Conservation (phyloP, 352 stramenopile species). For the Aphanomyces cochlioides region DNA sequence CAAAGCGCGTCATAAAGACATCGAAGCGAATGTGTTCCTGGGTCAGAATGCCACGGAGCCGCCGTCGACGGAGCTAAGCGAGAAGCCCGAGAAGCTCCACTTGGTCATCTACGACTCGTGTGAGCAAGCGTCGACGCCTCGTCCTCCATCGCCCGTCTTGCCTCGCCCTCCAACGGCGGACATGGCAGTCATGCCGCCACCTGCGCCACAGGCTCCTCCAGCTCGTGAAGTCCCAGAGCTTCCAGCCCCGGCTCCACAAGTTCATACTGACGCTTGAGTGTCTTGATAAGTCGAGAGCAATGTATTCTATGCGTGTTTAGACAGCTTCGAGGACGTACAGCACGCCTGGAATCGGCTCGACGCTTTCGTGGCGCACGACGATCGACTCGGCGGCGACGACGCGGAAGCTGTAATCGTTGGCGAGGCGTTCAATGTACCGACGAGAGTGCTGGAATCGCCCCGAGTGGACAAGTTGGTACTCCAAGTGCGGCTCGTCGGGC, state of each 20-base stretch:
- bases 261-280: too few relatives aligned
- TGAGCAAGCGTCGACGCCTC: neutral
- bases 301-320: neutral
- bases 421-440: conserved; percentile 52
- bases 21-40: conserved; percentile 76
- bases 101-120: conserved; percentile 42
- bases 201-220: neutral
- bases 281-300: too few relatives aligned
- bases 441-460: conserved; percentile 77
- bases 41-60: conserved; percentile 56
- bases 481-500: conserved; percentile 5
- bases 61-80: conserved; percentile 51
- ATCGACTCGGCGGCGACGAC: conserved; percentile 46
- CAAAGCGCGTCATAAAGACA: conserved; percentile 60
- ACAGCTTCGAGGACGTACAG: conserved; percentile 49
- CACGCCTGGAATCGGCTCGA: conserved; percentile 58
- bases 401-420: conserved; percentile 39
- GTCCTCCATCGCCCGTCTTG: neutral
- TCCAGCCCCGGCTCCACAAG: too few relatives aligned
- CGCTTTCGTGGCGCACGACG: conserved; percentile 65
- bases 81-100: conserved; percentile 69
- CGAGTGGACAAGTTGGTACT: conserved; percentile 56
- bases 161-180: neutral
- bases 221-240: too few relatives aligned
- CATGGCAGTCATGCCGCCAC: neutral